Evolutionary conservation across 2,329 filamentous ascomycete species (phyloP).

Genomic region (Paecilomyces formosus): DNA sequence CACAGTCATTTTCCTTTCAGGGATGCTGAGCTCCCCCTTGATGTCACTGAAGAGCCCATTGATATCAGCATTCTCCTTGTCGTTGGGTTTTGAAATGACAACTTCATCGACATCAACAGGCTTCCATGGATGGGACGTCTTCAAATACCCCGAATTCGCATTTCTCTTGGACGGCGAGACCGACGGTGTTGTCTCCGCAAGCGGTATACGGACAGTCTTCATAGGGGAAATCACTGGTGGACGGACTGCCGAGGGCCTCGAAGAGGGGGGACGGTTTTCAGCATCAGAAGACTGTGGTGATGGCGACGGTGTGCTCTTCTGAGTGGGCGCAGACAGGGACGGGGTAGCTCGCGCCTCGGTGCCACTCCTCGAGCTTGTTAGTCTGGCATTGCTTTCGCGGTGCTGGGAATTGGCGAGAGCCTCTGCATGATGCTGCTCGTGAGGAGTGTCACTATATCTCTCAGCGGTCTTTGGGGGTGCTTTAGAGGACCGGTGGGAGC

Average conservation of each 20-base stretch:
- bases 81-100: slow-evolving; percentile 23
- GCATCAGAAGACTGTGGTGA: slow-evolving; percentile 72
- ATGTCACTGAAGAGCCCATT: slow-evolving; percentile 44
- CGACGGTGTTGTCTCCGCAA: slow-evolving; percentile 35
- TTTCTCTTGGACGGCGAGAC: slow-evolving; percentile 57
- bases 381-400: slow-evolving; percentile 7
- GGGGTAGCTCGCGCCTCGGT: slow-evolving; percentile 6
- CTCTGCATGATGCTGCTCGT: slow-evolving; percentile 26
- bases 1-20: slow-evolving; percentile 84
- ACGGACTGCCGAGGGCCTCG: slow-evolving; percentile 46
- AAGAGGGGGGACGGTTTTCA: slow-evolving; percentile 70
- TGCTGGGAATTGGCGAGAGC: slow-evolving; percentile 19
- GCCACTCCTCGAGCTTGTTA: slow-evolving; percentile 3
- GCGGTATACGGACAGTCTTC: slow-evolving; percentile 31
- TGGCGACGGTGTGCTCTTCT: slow-evolving; percentile 49
- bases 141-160: slow-evolving; percentile 44
- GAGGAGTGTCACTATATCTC: slow-evolving; percentile 30
- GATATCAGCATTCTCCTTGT: slow-evolving; percentile 44
- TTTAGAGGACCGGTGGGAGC: slow-evolving; percentile 16
- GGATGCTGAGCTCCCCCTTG: slow-evolving; percentile 58
- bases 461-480: slow-evolving; percentile 29
- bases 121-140: slow-evolving; percentile 58
- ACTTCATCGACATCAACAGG: slow-evolving; percentile 69
- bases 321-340: slow-evolving; percentile 27
- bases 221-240: slow-evolving; percentile 25